Percentiles rank a stretch among this genome's conserved stretches.
These are phyloP conservation scores for Conticribra guillardii DNA, from an alignment of 108 stramenopile genomes.

Conservation along the genomic window DNA sequence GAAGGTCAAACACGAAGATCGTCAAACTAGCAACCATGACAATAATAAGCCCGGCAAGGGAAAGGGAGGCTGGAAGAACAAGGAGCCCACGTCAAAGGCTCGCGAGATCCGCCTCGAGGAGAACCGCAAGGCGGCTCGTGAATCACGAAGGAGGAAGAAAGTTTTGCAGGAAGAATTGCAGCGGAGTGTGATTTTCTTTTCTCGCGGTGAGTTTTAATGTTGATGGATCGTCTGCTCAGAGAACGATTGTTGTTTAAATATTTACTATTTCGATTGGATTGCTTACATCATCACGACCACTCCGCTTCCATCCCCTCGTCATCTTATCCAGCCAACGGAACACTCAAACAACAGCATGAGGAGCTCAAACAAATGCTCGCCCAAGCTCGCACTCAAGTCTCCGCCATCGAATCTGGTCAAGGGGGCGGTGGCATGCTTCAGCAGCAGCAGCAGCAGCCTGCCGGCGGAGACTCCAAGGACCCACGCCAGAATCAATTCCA, in stretches of 20 bases:
- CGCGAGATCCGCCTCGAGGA: slow-evolving; percentile 83
- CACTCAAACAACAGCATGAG: background rate
- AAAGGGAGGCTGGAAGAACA: background rate
- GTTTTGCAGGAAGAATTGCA: slow-evolving; percentile 86
- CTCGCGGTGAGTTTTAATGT: slow-evolving; percentile 29
- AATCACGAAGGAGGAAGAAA: slow-evolving; percentile 84
- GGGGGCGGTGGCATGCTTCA: background rate
- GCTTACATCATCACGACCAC: background rate
- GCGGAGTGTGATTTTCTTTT: slow-evolving; percentile 81
- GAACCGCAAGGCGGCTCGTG: slow-evolving; percentile 87
- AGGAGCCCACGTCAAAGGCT: slow-evolving; percentile 22
- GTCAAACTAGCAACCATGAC: background rate
- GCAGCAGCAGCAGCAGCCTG: background rate
- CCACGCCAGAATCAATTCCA: too few relatives aligned
- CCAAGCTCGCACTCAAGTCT: background rate
- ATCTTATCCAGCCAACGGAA: slow-evolving; percentile 23
- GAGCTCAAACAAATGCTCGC: slow-evolving; percentile 1
- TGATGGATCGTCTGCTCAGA: too few relatives aligned
- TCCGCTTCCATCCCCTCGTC: background rate
- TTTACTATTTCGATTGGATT: background rate
- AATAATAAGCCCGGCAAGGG: background rate
- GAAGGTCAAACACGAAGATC: background rate
- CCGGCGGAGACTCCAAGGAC: background rate
- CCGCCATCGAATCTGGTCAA: background rate
- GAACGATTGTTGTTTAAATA: background rate